These are phyloP conservation scores for Tagetes erecta DNA, from an alignment of 129 eudicot genomes.

Conservation along the genomic window DNA sequence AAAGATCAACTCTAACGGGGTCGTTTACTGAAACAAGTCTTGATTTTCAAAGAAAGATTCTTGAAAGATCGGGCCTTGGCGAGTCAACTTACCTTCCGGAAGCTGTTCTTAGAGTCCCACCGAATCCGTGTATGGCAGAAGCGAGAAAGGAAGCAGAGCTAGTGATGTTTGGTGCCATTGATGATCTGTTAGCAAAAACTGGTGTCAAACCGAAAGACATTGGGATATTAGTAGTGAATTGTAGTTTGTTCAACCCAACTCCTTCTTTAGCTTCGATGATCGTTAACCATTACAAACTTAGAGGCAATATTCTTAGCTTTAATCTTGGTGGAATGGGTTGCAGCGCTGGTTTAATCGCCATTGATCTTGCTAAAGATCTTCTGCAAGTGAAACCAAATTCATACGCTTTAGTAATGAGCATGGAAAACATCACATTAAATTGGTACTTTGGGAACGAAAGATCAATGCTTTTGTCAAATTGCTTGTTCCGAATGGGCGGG, in stretches of 20 bases:
- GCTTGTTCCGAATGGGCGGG: slow-evolving; percentile 91
- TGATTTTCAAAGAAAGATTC: slow-evolving; percentile 77
- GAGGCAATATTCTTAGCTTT: slow-evolving; percentile 76
- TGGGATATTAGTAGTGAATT: slow-evolving; percentile 79
- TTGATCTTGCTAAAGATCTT: slow-evolving; percentile 89
- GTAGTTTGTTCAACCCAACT: slow-evolving; percentile 82
- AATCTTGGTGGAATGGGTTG: slow-evolving; percentile 95
- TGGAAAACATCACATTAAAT: slow-evolving; percentile 79
- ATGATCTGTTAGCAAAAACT: slow-evolving; percentile 70
- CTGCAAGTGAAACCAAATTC: slow-evolving; percentile 81
- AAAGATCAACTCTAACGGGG: slow-evolving; percentile 56
- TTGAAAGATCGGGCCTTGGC: slow-evolving; percentile 89
- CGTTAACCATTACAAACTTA: slow-evolving; percentile 77
- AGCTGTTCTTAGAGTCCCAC: slow-evolving; percentile 72
- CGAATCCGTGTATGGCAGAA: slow-evolving; percentile 82
- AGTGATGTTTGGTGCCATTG: slow-evolving; percentile 90
- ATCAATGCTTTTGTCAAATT: slow-evolving; percentile 86
- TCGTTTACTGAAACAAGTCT: slow-evolving; percentile 57
- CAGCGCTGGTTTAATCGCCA: slow-evolving; percentile 80
- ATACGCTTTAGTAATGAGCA: slow-evolving; percentile 72
- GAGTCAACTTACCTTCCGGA: slow-evolving; percentile 82
- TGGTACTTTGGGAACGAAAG: slow-evolving; percentile 91
- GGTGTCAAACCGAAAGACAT: slow-evolving; percentile 72
- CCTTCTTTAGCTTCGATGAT: slow-evolving; percentile 85
- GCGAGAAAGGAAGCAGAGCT: slow-evolving; percentile 89